Evolutionary conservation across 768 basidiomycete species (phyloP), one percentile per base, ranked within the genome.

Genomic region (Pholiota microspora): DNA sequence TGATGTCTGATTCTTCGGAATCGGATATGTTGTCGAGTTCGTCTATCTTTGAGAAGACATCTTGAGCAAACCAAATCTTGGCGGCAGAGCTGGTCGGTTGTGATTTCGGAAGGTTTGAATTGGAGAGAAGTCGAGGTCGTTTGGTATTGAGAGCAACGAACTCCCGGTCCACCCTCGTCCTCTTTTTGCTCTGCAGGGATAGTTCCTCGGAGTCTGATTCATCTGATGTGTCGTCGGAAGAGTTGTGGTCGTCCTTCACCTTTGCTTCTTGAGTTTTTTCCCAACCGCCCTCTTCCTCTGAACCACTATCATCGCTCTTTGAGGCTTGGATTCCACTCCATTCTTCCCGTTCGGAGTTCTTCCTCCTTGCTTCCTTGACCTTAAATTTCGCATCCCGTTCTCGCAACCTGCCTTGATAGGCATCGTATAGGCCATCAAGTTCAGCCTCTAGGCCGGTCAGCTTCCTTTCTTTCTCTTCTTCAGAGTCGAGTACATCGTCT

Each of bases 21-120:
- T 63, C 77, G 44, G 75, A 79, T 7, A 77, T 57, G 51, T 64
- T 64, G 3, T 67, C 72, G 5, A 73, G 66, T 5, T 63, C 79
- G 38, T 80, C 83, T 6, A 82, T 68, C 21, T 81, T 88, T 47
- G 84, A 79, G 77, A 99, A 99, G 40, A 97, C 71, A 48, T 89
- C 88, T 70, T 97, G 96, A 59, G 89, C 87, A 72, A 98, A 99
- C 97, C 97, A 99, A n/a, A 98, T 68, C 62, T 88, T 81, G 2
- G 94, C 82, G 42, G 85, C 78, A 44, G 79, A 79, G 61, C 79
- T 64, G 12, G 71, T 65, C 0, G 66, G 62, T 15, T 52, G 48
- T 12, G 62, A 51, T 56, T 70, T 66, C 0, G 75, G 71, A 31
- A 67, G 69, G 18, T 75, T 74, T 29, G 83, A 73, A 28, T 77